Evolutionary conservation across 495 filamentous ascomycete genomes (phyloP).

Genomic region (Acidiella bohemica): DNA sequence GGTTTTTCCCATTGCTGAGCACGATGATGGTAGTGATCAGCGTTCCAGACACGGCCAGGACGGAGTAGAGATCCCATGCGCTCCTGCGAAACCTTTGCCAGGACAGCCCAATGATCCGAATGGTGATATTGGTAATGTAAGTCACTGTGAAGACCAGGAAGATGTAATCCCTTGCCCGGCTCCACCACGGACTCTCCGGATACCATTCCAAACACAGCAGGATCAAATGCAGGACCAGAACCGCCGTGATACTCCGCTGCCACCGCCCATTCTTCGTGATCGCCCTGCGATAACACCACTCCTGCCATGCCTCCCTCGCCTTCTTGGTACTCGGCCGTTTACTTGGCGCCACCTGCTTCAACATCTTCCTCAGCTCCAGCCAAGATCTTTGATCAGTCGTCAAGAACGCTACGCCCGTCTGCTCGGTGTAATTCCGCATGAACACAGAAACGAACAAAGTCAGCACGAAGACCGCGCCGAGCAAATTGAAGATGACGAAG

Average conservation of each 20-base stretch:
- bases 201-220: slow-evolving; percentile 79
- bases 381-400: slow-evolving; percentile 95
- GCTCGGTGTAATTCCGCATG: slow-evolving; percentile 98
- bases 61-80: slow-evolving; percentile 88
- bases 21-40: slow-evolving; percentile 64
- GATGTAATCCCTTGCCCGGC: slow-evolving; percentile 51
- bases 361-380: slow-evolving; percentile 85
- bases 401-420: slow-evolving; percentile 92
- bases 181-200: slow-evolving; percentile 53
- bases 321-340: slow-evolving; percentile 68
- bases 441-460: slow-evolving; percentile 98
- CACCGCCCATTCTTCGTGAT: slow-evolving; percentile 90
- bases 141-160: slow-evolving; percentile 77
- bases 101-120: slow-evolving; percentile 76
- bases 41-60: slow-evolving; percentile 73
- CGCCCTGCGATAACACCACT: slow-evolving; percentile 87
- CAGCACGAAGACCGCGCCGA: slow-evolving; percentile 93
- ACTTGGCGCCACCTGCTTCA: slow-evolving; percentile 86
- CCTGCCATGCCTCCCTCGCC: slow-evolving; percentile 59
- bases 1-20: slow-evolving; percentile 38
- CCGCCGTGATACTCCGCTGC: slow-evolving; percentile 64
- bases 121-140: slow-evolving; percentile 70
- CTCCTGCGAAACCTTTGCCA: slow-evolving; percentile 88
- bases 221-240: slow-evolving; percentile 71
- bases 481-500: slow-evolving; percentile 91